Evolutionary conservation across 2,329 filamentous ascomycete genomes (phyloP), one percentile per base, ranked within the genome.

Genomic region (Torrubiellomyces zombiae): DNA sequence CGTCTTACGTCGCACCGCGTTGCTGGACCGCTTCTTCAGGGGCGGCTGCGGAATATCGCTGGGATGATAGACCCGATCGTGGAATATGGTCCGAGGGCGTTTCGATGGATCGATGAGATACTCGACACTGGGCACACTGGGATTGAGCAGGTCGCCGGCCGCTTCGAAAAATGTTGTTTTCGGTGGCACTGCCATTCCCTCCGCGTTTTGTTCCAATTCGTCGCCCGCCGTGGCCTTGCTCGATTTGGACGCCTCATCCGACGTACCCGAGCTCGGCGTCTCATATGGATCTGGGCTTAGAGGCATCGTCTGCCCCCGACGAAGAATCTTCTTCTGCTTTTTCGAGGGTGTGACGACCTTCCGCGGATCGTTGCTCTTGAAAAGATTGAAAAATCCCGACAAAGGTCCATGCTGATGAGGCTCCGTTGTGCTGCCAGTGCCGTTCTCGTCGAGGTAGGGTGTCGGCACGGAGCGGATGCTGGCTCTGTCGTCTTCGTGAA

Each of bases 91-190:
- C 23, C 82, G 70, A 1, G 82, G 73, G 10, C 89, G 75, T 25
- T 70, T 75, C 2, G 74, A 63, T 6, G 89, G 86, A 38, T 95
- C 78, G 25, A 85, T 67, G 18, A 98, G 60, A 48, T 82, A 98
- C 21, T 83, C 75, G 3, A 69, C 60, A 0, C 78, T 67, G 10
- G 89, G 86, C 17, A 95, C 54, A 23, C 83, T 86, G 5, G 89
- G 89, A 45, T 86, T 91, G 20, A 98, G 65, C 3, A 98, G 56
- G 47, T 98, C 86, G 8, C 83, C 81, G 1, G 89, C 89, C 4
- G 86, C 85, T 53, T 98, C 89, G 31, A 98, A 92, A 33, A 98
- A 78, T 0, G 81, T 91, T 1, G 89, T 95, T 39, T 71, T 77
- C 1, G 89, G 89, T 4, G 89, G 89, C 6, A 81, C 75, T 26